Conservation (phyloP, 306 rosid species). For the Calophaca sinica region DNA sequence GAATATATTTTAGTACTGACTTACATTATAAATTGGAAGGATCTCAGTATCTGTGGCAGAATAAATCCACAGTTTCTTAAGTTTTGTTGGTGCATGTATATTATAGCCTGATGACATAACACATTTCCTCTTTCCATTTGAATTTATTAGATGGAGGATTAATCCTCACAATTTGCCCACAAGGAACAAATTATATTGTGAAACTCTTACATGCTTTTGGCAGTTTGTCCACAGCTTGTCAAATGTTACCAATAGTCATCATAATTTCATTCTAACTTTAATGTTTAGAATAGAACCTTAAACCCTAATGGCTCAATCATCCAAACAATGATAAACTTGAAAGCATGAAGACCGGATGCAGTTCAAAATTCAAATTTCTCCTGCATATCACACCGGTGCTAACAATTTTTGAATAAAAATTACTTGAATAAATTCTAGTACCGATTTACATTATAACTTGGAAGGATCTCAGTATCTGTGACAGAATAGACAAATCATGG, state of each 20-base stretch:
- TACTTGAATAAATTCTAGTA: slow-evolving; percentile 23
- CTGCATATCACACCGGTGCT: not conserved
- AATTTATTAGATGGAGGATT: slow-evolving; percentile 13
- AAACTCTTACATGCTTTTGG: slow-evolving; percentile 3
- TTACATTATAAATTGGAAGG: not conserved
- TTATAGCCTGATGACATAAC: not conserved
- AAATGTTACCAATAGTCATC: not conserved
- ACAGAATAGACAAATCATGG: slow-evolving; percentile 30
- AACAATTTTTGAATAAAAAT: not conserved
- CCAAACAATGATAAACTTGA: slow-evolving; percentile 33
- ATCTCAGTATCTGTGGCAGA: too few relatives aligned
- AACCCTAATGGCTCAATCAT: slow-evolving; percentile 29
- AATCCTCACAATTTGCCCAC: slow-evolving; percentile 19
- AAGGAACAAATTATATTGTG: slow-evolving; percentile 26
- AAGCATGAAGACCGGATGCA: not conserved
- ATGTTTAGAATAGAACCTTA: slow-evolving; percentile 20
- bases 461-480: slow-evolving; percentile 8
- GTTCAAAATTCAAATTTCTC: slow-evolving; percentile 36
- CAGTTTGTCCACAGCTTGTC: slow-evolving; percentile 24
- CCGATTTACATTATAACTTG: slow-evolving; percentile 2
- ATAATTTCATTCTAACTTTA: not conserved
- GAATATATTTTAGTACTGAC: slow-evolving; percentile 22
- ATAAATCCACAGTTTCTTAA: too few relatives aligned
- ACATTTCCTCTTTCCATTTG: not conserved
- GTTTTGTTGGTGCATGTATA: too few relatives aligned